phyloP scores from a whole-genome alignment of 805 yeast species.

The Candida qinlingensis region DNA sequence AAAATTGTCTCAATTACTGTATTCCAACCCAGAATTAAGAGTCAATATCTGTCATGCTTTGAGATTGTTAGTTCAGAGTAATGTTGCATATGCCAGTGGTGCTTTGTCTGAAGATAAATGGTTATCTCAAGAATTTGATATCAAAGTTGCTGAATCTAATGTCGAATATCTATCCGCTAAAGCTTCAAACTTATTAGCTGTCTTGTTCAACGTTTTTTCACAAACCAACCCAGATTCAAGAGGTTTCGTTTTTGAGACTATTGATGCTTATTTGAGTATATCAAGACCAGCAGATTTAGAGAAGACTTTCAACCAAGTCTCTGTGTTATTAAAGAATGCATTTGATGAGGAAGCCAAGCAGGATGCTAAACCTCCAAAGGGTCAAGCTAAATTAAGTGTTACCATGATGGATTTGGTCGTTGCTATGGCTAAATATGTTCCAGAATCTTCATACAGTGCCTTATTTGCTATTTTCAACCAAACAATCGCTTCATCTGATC shows the following conservation, averaged over 20 bases:
- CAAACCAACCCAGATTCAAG: conserved; percentile 82
- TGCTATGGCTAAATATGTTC: conserved; percentile 80
- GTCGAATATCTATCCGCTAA: conserved; percentile 58
- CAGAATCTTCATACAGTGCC: conserved; percentile 62
- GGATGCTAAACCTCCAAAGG: conserved; percentile 25
- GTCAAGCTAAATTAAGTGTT: conserved; percentile 50
- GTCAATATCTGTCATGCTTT: conserved; percentile 80
- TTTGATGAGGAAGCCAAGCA: conserved; percentile 50
- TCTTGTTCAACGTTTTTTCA: conserved; percentile 87
- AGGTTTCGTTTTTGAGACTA: conserved; percentile 79
- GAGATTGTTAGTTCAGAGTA: conserved; percentile 72
- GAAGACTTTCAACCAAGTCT: conserved; percentile 79
- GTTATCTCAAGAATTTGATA: conserved; percentile 56
- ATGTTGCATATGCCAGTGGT: conserved; percentile 56
- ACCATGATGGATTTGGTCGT: conserved; percentile 92
- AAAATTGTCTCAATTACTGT: conserved; percentile 63
- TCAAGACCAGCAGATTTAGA: conserved; percentile 62
- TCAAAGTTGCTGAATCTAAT: conserved; percentile 47
- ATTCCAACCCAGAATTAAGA: conserved; percentile 70
- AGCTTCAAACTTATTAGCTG: conserved; percentile 76
- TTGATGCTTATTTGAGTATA: conserved; percentile 72
- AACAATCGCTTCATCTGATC: conserved; percentile 54
- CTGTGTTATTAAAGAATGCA: conserved; percentile 69
- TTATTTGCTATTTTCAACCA: conserved; percentile 72
- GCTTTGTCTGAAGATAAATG: conserved; percentile 51